Evolutionary conservation across 768 basidiomycete species (phyloP), one percentile per base, ranked within the genome.

Genomic region (Lactarius sp.): DNA sequence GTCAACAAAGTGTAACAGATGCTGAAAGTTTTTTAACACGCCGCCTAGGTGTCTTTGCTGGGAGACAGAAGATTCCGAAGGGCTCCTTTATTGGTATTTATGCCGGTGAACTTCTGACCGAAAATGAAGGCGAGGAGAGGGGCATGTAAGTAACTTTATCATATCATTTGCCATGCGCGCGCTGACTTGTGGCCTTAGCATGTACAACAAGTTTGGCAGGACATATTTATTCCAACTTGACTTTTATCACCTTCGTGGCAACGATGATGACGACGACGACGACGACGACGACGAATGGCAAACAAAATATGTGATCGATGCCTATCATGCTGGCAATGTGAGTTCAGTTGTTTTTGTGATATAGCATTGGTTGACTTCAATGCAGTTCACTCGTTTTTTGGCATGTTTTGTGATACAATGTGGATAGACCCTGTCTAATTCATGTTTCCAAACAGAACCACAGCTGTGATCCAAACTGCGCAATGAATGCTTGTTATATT

Each of bases 361-460:
- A 41, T 63, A 34, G 42, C 52, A 42, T 56, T 60, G 39, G 20
- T 20, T 63, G 39, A 61, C 61, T 63, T 52, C 55, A 31, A 27
- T 64, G 12, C 68, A 95, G 93, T 94, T 94, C 74, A 94, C 94
- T n/a, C 83, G 94, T 37, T 96, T 91, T 70, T 74, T 95, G 68
- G 93, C 91, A 71, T 70, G 83, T 78, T 14, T n/a, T n/a, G 12
- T 36, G 54, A 5, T 10, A 20, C 20, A 18, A 31, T 14, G 10
- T 22, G 37, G 22, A 8, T 20, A n/a, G 10, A 46, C 37, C 2
- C 56, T 14, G 37, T 54, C 33, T 56, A 6, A 20, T 42, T 55
- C 59, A 10, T 56, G 12, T 37, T 39, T 46, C 60, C 33, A 31
- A 34, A 2, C 63, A 94, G 92, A 97, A 96, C 67, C 93, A 97